phyloP scores from a whole-genome alignment of 257 asterid genomes.

The Solanum habrochaites region DNA sequence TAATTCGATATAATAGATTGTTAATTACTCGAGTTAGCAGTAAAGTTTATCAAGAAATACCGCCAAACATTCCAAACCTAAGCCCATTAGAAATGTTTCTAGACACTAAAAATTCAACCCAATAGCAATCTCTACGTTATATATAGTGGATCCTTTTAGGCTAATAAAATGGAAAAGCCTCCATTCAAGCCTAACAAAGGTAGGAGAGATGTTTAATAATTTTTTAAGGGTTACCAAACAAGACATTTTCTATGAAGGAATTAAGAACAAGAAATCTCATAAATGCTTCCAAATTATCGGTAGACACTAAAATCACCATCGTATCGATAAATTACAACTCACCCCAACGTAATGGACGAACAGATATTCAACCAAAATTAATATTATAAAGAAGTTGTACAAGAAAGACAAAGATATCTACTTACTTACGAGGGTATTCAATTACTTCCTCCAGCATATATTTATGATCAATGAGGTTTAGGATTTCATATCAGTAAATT shows the following conservation, averaged over 20 bases:
- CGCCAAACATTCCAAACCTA: neutral
- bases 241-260: neutral
- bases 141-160: neutral
- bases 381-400: neutral
- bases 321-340: neutral
- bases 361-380: neutral
- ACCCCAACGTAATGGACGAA: neutral
- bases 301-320: neutral
- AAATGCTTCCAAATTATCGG: neutral
- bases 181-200: neutral
- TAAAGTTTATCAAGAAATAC: neutral
- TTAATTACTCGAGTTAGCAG: neutral
- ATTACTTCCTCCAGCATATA: neutral
- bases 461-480: no score
- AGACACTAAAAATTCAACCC: neutral
- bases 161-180: neutral
- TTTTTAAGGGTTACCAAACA: neutral
- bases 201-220: no score
- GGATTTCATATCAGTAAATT: no score
- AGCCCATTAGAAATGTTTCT: neutral
- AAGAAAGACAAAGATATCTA: no score
- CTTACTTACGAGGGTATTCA: no score
- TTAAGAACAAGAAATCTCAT: neutral
- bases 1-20: neutral
- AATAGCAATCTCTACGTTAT: neutral